Percentiles rank a stretch among this genome's conserved stretches.
These are phyloP conservation scores for Melaleuca quinquenervia DNA, from an alignment of 345 rosid species.

Conservation along the genomic window DNA sequence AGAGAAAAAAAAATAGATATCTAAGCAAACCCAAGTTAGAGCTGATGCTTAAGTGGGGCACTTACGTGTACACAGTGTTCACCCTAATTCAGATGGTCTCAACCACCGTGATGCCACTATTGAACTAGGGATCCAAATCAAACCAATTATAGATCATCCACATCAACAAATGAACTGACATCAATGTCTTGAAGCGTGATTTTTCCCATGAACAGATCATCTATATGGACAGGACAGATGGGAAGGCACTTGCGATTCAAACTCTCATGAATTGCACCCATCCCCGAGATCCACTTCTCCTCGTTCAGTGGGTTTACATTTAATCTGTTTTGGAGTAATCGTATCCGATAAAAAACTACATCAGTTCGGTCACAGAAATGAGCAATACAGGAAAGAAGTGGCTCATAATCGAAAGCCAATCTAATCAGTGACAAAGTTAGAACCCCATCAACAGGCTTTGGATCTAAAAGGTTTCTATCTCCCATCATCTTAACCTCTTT, in stretches of 20 bases:
- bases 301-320: conserved; percentile 32
- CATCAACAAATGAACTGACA: conserved; percentile 40
- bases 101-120: conserved; percentile 9
- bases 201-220: conserved; percentile 58
- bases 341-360: conserved; percentile 39
- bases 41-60: not conserved
- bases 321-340: conserved; percentile 51
- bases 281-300: conserved; percentile 46
- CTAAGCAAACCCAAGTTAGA: not conserved
- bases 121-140: not conserved
- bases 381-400: conserved; percentile 46
- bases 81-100: conserved; percentile 4
- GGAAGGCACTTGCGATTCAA: conserved; percentile 56
- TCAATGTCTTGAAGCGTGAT: conserved; percentile 75
- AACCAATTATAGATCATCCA: conserved; percentile 4
- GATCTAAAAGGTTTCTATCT: conserved; percentile 68
- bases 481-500: conserved; percentile 95
- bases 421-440: conserved; percentile 59
- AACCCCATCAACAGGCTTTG: conserved; percentile 75
- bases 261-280: conserved; percentile 53
- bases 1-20: not conserved
- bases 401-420: conserved; percentile 53
- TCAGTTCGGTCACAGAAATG: conserved; percentile 63
- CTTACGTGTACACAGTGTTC: not conserved
- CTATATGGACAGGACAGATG: conserved; percentile 60